Evolutionary conservation across 768 basidiomycete genomes (phyloP), one percentile per base, ranked within the genome.

Genomic region (Paxillus rubicundulus): DNA sequence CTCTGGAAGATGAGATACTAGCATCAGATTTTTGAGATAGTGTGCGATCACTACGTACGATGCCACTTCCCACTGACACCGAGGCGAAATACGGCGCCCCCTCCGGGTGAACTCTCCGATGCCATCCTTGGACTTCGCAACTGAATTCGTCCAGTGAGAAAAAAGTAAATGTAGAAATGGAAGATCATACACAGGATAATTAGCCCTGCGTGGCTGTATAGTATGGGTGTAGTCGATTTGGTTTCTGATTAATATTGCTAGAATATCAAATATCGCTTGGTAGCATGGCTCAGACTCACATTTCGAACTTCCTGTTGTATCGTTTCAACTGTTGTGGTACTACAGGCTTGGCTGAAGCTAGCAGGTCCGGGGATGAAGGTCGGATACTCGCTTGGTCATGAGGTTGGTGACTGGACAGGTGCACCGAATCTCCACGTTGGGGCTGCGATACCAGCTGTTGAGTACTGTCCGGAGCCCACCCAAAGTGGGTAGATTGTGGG

Each of bases 11-110:
- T 20, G 30, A 33, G 33, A 33, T 7, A 10, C 18, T 13, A 21
- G 17, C 16, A 17, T 17, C n/a, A n/a, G 0, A 38, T 10, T 6
- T 6, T 13, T 17, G 17, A 18, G 9, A 13, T 18, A 12, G 6
- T 14, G 17, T 18, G 17, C 7, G 9, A 10, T 20, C 16, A 18
- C 27, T n/a, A 28, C 44, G 66, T 41, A 80, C 81, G 65, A 74
- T 72, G 7, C 63, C 54, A 39, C 53, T 21, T 45, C 37, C 1
- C 6, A 6, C 4, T n/a, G 9, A 8, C 1, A 2, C 9, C 18
- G 80, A 68, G 55, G 69, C 75, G 53, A 81, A 84, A 59, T 82
- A 85, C 17, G 75, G 69, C 4, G 73, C 74, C 5, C 82, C 82
- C 64, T 85, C 81, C 0, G 82, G 80, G 61, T 83, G 82, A 5